These are phyloP conservation scores for Hypsizygus marmoreus DNA, from an alignment of 768 basidiomycete species.

Conservation along the genomic window DNA sequence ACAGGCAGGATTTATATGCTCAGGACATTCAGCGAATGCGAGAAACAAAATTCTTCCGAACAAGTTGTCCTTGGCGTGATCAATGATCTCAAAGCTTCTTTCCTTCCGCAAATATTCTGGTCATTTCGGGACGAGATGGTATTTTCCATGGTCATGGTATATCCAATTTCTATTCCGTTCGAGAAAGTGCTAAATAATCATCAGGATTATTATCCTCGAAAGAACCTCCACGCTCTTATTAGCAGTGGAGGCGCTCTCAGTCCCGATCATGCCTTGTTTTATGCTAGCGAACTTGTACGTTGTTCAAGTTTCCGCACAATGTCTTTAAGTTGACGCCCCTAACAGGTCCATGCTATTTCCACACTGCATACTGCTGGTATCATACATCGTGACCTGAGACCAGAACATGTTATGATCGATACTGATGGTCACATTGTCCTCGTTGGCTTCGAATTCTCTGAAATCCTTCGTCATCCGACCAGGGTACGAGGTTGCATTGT, in stretches of 20 bases:
- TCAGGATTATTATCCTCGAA: constrained; percentile 36
- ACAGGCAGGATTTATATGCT: constrained; percentile 34
- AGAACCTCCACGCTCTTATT: constrained; percentile 32
- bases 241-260: constrained; percentile 33
- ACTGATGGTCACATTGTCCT: constrained; percentile 48
- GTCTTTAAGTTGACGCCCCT: background rate
- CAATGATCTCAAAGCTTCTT: constrained; percentile 34
- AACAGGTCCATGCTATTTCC: constrained; percentile 43
- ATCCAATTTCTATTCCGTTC: constrained; percentile 4
- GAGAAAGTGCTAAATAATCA: background rate
- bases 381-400: constrained; percentile 47
- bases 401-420: constrained; percentile 46
- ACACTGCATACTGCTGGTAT: constrained; percentile 48
- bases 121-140: constrained; percentile 41
- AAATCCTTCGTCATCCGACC: constrained; percentile 34
- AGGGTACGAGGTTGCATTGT: constrained; percentile 27
- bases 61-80: constrained; percentile 37
- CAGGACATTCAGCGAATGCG: constrained; percentile 20
- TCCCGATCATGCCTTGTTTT: constrained; percentile 38
- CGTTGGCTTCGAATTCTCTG: constrained; percentile 42
- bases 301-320: background rate
- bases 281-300: constrained; percentile 52
- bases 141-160: constrained; percentile 43
- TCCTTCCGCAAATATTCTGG: constrained; percentile 40
- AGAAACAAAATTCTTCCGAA: constrained; percentile 28